Percentiles rank a stretch among this genome's conserved stretches.
These are phyloP conservation scores for Skeletonema menzelii DNA, from an alignment of 108 stramenopile genomes.

Conservation along the genomic window DNA sequence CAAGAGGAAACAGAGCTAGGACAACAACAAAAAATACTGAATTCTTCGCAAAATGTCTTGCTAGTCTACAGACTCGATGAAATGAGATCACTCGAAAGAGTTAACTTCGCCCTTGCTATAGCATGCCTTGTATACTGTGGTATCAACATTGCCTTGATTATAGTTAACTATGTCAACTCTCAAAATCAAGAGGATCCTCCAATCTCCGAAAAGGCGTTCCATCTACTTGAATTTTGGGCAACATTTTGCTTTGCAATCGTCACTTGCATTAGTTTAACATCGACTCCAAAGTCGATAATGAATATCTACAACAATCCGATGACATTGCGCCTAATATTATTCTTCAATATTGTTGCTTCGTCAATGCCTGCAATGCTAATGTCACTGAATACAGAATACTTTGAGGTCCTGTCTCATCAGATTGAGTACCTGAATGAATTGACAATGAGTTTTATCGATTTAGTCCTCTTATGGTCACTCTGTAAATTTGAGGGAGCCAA, in stretches of 20 bases:
- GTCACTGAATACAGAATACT: constrained; percentile 24
- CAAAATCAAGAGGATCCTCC: constrained; percentile 7
- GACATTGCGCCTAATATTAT: constrained; percentile 31
- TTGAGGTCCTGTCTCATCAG: constrained; percentile 39
- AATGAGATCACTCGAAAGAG: constrained; percentile 17
- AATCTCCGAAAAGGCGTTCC: constrained; percentile 27
- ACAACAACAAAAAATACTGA: constrained; percentile 7
- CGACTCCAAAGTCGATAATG: constrained; percentile 37
- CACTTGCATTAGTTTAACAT: constrained; percentile 13
- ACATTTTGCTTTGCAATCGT: constrained; percentile 34
- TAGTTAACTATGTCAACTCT: constrained; percentile 23
- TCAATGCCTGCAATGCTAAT: constrained; percentile 38
- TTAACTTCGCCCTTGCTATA: constrained; percentile 29
- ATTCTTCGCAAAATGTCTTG: constrained; percentile 19
- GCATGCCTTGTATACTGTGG: constrained; percentile 26
- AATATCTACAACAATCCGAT: constrained; percentile 30
- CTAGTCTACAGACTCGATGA: constrained; percentile 28
- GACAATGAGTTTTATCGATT: constrained; percentile 34
- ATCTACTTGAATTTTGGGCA: constrained; percentile 47
- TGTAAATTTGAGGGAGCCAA: neutral
- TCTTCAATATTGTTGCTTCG: constrained; percentile 47
- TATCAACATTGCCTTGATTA: constrained; percentile 33
- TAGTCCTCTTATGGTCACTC: constrained; percentile 22
- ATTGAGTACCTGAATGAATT: constrained; percentile 55
- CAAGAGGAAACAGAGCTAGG: neutral